Evolutionary conservation across 2,329 filamentous ascomycete genomes (phyloP), one percentile per base, ranked within the genome.

Genomic region (Stagonosporopsis vannaccii): DNA sequence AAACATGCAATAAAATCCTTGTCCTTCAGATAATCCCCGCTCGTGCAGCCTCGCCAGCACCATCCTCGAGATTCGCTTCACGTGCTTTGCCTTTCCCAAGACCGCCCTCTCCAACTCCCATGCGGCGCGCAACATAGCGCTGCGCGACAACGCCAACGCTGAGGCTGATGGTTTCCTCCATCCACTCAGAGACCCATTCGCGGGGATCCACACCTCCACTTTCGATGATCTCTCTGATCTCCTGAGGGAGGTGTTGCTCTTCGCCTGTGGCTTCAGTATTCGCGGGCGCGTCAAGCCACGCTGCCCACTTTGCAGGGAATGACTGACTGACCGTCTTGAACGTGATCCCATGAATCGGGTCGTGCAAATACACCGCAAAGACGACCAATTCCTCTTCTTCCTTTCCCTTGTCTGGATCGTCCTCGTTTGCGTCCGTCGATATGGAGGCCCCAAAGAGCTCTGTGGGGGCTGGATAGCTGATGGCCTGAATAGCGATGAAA

Each of bases 131-230:
- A 19, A 99, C 95, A 73, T 99, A 99, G 61, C 93, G 84, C 82
- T 99, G 95, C 2, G 95, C 95, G 3, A 98, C 89, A 7, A 97
- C 81, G 17, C 95, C 94, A 0, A 96, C 85, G 3, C 87, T 85
- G 44, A 98, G 80, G 36, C 82, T 87, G 28, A 99, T 82, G 0
- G 88, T 80, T 79, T 98, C 94, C 79, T 98, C 94, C 42, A 99
- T 85, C 95, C 95, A 99, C 77, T 98, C 95, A 3, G 93, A 90
- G 33, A 97, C 91, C 95, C 95, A 99, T 76, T 99, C 95, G 55
- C 95, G 84, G 0, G 95, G 95, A 71, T 99, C 95, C 2, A 98
- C 91, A 9, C 86, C 87, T 15, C 87, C 87, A 47, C 78, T 81
- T 52, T 85, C 80, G 45, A 99, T 86, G 61, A 98, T 96, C 63